phyloP scores from a whole-genome alignment of 1,284 basidiomycete genomes.

The Puccinia triticina region DNA sequence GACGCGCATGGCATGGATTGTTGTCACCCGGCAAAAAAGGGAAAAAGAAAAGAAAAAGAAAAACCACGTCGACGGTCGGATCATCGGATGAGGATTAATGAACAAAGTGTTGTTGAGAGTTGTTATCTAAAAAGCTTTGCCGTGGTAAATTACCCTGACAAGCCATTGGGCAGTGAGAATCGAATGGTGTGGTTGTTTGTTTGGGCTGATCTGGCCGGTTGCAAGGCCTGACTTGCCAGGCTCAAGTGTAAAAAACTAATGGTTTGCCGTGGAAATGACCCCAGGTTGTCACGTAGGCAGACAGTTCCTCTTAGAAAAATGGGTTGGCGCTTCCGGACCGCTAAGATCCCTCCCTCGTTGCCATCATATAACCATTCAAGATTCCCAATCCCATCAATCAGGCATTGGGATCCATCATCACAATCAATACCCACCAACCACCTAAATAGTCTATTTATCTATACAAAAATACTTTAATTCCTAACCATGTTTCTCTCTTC shows the following conservation, averaged over 20 bases:
- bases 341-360: neutral
- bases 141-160: neutral
- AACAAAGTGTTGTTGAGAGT: neutral
- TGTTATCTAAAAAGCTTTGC: neutral
- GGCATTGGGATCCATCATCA: neutral
- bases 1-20: too few relatives aligned
- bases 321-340: neutral
- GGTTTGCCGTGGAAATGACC: neutral
- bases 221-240: neutral
- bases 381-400: neutral
- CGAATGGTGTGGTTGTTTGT: neutral
- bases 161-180: neutral
- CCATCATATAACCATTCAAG: constrained; percentile 17
- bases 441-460: constrained; percentile 8
- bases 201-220: constrained; percentile 21
- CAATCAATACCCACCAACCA: neutral
- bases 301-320: neutral
- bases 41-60: too few relatives aligned
- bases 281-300: neutral
- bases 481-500: neutral
- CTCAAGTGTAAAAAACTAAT: neutral
- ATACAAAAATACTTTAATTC: neutral
- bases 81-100: neutral
- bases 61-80: too few relatives aligned
- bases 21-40: too few relatives aligned